Conservation (phyloP, 148 eudicot genomes). For the Chenopodium quinoa region DNA sequence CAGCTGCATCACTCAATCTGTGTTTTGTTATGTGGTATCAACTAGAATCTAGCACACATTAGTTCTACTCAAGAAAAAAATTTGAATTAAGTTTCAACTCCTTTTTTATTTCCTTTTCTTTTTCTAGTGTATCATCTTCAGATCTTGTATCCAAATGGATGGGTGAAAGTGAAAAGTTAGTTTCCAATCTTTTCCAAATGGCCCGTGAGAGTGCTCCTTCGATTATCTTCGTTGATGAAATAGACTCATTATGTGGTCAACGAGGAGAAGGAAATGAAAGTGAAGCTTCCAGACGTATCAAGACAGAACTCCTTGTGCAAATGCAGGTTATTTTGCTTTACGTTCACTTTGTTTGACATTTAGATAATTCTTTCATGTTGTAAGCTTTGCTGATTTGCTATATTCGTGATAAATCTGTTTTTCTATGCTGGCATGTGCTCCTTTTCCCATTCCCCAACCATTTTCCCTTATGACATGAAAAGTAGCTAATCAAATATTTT, state of each 20-base stretch:
- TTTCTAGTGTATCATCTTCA: constrained; percentile 86
- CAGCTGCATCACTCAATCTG: neutral
- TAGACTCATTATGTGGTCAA: constrained; percentile 97
- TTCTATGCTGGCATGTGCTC: neutral
- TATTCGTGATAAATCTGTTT: neutral
- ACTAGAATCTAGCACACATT: neutral
- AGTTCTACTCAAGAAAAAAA: neutral
- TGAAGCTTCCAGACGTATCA: constrained; percentile 98
- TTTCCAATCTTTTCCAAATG: constrained; percentile 94
- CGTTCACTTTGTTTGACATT: neutral
- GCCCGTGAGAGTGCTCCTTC: constrained; percentile 98
- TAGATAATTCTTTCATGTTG: neutral
- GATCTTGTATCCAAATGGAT: constrained; percentile 99
- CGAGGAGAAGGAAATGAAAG: constrained; percentile 99
- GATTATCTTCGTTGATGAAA: constrained; percentile 93
- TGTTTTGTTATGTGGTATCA: neutral
- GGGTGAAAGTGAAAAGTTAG: constrained; percentile 99
- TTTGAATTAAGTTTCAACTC: constrained; percentile 30
- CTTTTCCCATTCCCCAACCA: neutral
- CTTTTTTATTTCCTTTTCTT: constrained; percentile 28
- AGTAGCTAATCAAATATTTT: neutral
- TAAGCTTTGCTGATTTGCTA: neutral
- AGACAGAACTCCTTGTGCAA: constrained; percentile 97
- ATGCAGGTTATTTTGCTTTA: constrained; percentile 69
- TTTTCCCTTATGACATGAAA: neutral